Conservation (phyloP, 2,329 filamentous ascomycete species). For the Stemphylium lycopersici region DNA sequence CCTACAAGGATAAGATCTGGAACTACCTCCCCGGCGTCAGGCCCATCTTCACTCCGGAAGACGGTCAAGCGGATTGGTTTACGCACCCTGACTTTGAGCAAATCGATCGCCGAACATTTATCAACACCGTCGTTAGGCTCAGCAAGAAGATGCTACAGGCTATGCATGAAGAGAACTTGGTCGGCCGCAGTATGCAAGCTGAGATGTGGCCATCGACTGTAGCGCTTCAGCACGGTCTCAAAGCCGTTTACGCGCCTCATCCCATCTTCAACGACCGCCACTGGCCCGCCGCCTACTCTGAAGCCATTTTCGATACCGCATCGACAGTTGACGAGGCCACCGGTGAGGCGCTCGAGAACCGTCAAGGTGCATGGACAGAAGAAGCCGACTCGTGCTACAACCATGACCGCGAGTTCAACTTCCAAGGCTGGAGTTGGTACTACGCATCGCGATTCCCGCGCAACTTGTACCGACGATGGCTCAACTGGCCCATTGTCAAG, state of each 20-base stretch:
- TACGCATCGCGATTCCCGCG: conserved; percentile 84
- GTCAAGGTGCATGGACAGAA: conserved; percentile 58
- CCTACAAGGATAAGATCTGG: conserved; percentile 57
- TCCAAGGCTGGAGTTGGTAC: conserved; percentile 87
- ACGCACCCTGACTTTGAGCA: conserved; percentile 55
- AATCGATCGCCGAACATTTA: conserved; percentile 77
- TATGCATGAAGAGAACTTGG: conserved; percentile 91
- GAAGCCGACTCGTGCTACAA: conserved; percentile 53
- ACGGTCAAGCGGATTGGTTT: conserved; percentile 65
- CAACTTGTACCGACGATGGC: conserved; percentile 83
- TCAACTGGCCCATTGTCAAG: conserved; percentile 80
- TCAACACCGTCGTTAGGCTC: conserved; percentile 87
- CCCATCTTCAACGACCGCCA: conserved; percentile 84
- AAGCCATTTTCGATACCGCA: conserved; percentile 74
- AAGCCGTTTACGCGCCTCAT: conserved; percentile 89
- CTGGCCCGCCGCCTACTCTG: conserved; percentile 82
- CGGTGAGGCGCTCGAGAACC: conserved; percentile 63
- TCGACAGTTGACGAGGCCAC: conserved; percentile 25
- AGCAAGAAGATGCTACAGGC: conserved; percentile 77
- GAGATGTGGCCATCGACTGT: conserved; percentile 95
- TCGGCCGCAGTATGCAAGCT: conserved; percentile 88
- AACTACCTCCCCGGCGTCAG: conserved; percentile 62
- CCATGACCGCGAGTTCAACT: conserved; percentile 82
- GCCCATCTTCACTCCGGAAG: conserved; percentile 85
- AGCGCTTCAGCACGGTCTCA: conserved; percentile 88